Evolutionary conservation across 768 basidiomycete genomes (phyloP).

Genomic region (Mycena chlorophos): DNA sequence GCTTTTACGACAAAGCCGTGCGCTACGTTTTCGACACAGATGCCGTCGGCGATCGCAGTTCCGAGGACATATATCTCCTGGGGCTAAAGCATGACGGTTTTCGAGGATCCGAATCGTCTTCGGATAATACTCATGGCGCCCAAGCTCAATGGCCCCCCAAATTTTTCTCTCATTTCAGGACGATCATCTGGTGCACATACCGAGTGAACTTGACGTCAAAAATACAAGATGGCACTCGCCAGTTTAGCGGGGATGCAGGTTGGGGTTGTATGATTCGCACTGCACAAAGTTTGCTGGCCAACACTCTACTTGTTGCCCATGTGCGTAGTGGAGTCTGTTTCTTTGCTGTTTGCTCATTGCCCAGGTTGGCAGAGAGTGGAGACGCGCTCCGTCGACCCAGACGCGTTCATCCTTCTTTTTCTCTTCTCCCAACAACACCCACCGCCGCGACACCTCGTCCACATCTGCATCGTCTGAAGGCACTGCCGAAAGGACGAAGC

Average conservation of each 20-base stretch:
- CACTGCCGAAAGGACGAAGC: constrained; percentile 34
- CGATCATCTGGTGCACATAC: constrained; percentile 35
- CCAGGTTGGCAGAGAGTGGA: constrained; percentile 66
- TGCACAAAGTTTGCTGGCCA: constrained; percentile 81
- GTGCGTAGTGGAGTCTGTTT: constrained; percentile 65
- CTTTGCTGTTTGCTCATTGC: constrained; percentile 27
- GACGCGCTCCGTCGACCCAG: constrained; percentile 54
- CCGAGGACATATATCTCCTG: constrained; percentile 16
- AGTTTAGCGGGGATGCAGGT: constrained; percentile 81
- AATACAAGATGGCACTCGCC: constrained; percentile 67
- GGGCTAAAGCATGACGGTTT: constrained; percentile 17
- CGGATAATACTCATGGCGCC: not conserved
- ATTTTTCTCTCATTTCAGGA: constrained; percentile 21
- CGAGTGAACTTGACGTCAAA: constrained; percentile 45
- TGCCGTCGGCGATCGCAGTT: constrained; percentile 11
- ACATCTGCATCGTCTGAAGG: constrained; percentile 51
- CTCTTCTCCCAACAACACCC: constrained; percentile 15
- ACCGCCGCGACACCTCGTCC: constrained; percentile 30
- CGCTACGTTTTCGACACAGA: constrained; percentile 11
- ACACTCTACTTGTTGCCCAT: constrained; percentile 72
- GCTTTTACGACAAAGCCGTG: constrained; percentile 7
- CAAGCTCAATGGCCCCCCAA: constrained; percentile 17
- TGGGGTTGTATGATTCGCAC: constrained; percentile 95
- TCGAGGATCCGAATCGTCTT: not conserved
- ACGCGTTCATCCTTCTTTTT: constrained; percentile 20